These are phyloP conservation scores for Cutaneotrichosporon cutaneum DNA, from an alignment of 1,284 basidiomycete species.

Conservation along the genomic window DNA sequence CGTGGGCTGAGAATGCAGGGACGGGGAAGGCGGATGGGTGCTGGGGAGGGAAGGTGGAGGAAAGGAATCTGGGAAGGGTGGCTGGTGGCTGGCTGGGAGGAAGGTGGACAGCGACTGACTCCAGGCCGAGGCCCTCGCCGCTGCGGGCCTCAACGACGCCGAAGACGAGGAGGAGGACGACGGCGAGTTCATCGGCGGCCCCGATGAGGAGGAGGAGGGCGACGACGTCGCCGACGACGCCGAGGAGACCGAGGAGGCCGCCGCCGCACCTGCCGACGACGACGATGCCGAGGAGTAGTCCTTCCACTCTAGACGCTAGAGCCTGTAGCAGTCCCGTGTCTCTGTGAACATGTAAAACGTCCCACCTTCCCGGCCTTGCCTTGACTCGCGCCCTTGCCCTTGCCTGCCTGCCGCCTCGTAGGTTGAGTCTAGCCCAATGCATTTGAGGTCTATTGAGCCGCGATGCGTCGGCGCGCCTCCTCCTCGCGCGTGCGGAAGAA, in stretches of 20 bases:
- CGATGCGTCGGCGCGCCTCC: constrained; percentile 56
- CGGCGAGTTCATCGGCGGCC: constrained; percentile 29
- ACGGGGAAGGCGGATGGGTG: background rate
- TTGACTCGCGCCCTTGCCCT: background rate
- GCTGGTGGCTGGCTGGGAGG: background rate
- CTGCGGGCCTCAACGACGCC: constrained; percentile 36
- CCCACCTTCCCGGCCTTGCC: background rate
- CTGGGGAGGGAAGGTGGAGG: background rate
- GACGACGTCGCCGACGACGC: constrained; percentile 20
- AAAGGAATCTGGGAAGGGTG: too few species aligned
- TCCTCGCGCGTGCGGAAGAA: constrained; percentile 64
- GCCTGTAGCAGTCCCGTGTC: background rate
- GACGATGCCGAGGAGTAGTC: constrained; percentile 26
- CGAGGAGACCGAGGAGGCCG: constrained; percentile 26
- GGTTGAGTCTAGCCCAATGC: background rate
- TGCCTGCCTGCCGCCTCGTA: background rate
- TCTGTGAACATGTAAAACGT: constrained; percentile 4
- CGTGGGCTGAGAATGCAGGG: background rate
- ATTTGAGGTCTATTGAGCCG: constrained; percentile 2
- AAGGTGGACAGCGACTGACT: constrained; percentile 11
- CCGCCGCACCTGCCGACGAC: constrained; percentile 30
- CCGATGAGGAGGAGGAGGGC: constrained; percentile 26
- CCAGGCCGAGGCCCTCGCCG: constrained; percentile 38
- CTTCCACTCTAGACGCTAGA: constrained; percentile 20
- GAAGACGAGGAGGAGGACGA: constrained; percentile 29